Conservation (phyloP, 2,329 filamentous ascomycete genomes). For the Fusarium falciforme region DNA sequence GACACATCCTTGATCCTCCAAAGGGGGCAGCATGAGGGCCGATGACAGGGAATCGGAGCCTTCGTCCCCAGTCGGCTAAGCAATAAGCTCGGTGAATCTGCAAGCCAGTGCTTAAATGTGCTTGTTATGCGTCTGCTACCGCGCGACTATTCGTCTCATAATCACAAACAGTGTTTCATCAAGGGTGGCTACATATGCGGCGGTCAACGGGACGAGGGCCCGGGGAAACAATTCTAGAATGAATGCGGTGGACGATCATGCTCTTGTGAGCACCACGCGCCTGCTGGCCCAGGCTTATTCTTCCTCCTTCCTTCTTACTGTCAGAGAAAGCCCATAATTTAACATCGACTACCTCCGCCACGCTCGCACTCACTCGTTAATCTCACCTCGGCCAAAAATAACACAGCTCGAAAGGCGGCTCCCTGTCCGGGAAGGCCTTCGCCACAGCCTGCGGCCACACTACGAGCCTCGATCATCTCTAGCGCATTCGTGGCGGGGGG, state of each 20-base stretch:
- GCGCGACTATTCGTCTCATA: neutral
- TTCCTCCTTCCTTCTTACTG: neutral
- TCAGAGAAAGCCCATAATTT: neutral
- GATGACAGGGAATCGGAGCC: slow-evolving; percentile 18
- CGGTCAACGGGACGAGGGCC: neutral
- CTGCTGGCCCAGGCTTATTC: neutral
- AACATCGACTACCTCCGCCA: neutral
- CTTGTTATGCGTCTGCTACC: neutral
- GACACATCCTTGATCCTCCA: slow-evolving; percentile 29
- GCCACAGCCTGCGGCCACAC: slow-evolving; percentile 28
- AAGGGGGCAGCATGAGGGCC: neutral
- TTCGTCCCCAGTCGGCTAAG: neutral
- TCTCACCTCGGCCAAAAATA: slow-evolving; percentile 30
- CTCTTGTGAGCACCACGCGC: neutral
- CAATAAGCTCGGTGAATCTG: neutral
- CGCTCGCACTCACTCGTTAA: neutral
- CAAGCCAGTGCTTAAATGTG: neutral
- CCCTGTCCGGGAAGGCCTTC: slow-evolving; percentile 17
- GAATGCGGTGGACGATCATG: neutral
- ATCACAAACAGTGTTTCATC: neutral
- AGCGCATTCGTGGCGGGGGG: slow-evolving; percentile 14
- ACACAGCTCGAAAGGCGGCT: neutral
- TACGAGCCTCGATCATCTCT: slow-evolving; percentile 23
- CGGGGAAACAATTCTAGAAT: slow-evolving; percentile 19
- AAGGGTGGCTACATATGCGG: neutral